Percentiles rank a stretch among this genome's conserved stretches.
Conservation (phyloP, 225 moss, liverwort and hornwort species). For the Sphagnum contortum region DNA sequence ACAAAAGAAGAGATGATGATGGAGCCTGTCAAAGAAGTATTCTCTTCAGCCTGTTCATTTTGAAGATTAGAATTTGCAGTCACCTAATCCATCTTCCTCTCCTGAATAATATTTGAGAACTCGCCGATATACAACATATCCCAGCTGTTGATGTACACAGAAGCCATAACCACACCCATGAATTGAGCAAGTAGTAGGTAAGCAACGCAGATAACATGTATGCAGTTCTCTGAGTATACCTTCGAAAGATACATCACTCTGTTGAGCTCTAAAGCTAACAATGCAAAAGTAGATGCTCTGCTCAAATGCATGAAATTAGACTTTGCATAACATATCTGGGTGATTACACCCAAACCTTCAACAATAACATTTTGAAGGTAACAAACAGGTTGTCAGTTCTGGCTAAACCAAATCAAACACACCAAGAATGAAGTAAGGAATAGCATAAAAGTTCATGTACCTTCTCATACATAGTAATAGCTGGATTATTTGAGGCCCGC, state of each 20-base stretch:
- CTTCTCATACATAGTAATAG: constrained; percentile 70
- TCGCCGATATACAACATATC: constrained; percentile 65
- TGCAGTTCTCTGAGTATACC: neutral
- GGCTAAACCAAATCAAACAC: no score
- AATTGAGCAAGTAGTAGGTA: neutral
- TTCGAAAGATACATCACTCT: neutral
- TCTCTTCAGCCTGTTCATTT: no score
- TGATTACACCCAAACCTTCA: no score
- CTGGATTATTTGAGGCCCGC: constrained; percentile 64
- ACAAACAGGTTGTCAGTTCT: no score
- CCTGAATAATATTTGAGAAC: constrained; percentile 70
- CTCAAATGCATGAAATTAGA: neutral
- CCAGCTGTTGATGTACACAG: constrained; percentile 27
- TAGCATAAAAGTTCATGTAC: constrained; percentile 6
- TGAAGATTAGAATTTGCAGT: no score
- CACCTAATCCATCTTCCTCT: constrained; percentile 62
- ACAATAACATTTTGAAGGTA: no score
- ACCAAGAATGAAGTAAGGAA: no score
- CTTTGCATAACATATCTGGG: neutral
- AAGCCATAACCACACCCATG: neutral
- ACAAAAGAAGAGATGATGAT: no score
- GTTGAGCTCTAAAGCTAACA: neutral
- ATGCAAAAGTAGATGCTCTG: neutral
- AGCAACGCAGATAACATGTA: neutral
- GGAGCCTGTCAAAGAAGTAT: no score